phyloP scores from a whole-genome alignment of 169 alveolate species.

The Eimeria sp. region DNA sequence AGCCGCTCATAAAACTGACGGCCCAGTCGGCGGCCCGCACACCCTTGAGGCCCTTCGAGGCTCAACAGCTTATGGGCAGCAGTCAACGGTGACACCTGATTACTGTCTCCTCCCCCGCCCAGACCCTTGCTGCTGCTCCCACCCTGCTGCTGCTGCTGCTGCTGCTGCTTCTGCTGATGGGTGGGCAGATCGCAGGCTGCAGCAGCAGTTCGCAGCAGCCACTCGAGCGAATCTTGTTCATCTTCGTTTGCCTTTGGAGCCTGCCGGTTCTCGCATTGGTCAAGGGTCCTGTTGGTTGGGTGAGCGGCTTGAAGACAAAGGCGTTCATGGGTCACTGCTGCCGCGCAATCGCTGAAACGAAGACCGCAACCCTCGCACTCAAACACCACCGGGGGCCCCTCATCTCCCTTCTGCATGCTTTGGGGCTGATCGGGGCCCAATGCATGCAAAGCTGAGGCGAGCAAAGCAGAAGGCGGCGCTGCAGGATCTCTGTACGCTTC shows the following conservation, averaged over 20 bases:
- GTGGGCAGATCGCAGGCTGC: constrained; percentile 3
- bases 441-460: constrained; percentile 64
- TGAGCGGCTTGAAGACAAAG: not conserved
- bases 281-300: not conserved
- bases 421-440: constrained; percentile 14
- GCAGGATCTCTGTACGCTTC: constrained; percentile 19
- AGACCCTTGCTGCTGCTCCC: not conserved
- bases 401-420: not conserved
- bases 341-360: constrained; percentile 48
- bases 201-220: constrained; percentile 36
- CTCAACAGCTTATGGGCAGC: not conserved
- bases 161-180: not conserved
- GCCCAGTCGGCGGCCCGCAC: constrained; percentile 21
- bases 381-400: not conserved
- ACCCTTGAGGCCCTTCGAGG: constrained; percentile 28
- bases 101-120: not conserved
- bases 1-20: constrained; percentile 14
- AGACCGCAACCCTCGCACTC: constrained; percentile 45
- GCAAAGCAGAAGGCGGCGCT: constrained; percentile 17
- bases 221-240: constrained; percentile 8
- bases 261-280: not conserved
- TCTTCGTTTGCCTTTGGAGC: not conserved
- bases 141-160: not conserved
- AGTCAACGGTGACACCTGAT: not conserved
- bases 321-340: constrained; percentile 43